phyloP scores from a whole-genome alignment of 108 stramenopile species.

The Cylindrotheca closterium region DNA sequence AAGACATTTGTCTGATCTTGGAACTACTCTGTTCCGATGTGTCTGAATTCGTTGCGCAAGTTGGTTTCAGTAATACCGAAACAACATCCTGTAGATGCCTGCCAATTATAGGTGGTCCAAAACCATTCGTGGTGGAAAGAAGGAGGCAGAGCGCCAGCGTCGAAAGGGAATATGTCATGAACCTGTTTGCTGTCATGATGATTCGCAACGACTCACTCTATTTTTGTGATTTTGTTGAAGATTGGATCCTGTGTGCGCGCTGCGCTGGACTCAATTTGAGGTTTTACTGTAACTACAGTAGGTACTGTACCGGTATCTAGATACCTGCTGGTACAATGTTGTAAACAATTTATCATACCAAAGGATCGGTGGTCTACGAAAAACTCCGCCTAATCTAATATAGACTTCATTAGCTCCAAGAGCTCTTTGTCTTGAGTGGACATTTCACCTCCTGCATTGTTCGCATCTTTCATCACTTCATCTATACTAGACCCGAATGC shows the following conservation, averaged over 20 bases:
- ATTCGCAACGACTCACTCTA: background rate
- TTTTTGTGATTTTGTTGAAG: too few species aligned
- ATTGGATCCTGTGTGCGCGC: too few species aligned
- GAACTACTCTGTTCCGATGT: background rate
- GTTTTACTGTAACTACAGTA: too few species aligned
- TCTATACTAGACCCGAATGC: slow-evolving; percentile 73
- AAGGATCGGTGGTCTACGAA: too few species aligned
- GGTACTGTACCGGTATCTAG: too few species aligned
- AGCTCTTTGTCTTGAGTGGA: slow-evolving; percentile 62
- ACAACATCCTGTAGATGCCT: background rate
- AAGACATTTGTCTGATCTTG: slow-evolving; percentile 11
- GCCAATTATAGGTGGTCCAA: background rate
- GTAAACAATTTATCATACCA: too few species aligned
- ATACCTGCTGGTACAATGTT: too few species aligned
- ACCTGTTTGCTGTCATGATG: background rate
- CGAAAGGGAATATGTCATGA: too few species aligned
- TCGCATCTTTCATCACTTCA: slow-evolving; percentile 70
- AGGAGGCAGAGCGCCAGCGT: background rate
- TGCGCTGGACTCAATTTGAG: too few species aligned
- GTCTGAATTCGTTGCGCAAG: background rate
- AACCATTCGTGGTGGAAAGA: background rate
- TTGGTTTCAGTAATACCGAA: background rate
- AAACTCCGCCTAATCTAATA: slow-evolving; percentile 57
- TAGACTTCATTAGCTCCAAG: slow-evolving; percentile 75
- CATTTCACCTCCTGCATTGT: slow-evolving; percentile 48